phyloP scores from a whole-genome alignment of 2,329 filamentous ascomycete genomes.

The Venturia carpophila region DNA sequence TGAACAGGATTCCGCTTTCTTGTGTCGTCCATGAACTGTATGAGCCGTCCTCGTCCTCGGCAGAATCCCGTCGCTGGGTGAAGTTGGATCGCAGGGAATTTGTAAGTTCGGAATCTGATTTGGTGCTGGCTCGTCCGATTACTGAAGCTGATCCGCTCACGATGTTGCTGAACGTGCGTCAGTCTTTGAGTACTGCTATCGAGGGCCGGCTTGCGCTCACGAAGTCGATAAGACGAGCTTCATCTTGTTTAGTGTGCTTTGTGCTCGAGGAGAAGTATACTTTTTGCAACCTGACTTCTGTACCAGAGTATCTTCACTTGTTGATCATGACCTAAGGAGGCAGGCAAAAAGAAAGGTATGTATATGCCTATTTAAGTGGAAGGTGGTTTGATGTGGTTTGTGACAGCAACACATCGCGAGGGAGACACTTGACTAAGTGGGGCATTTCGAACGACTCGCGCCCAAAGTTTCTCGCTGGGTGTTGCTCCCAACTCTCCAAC shows the following conservation, averaged over 20 bases:
- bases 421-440: too few species aligned
- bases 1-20: constrained; percentile 55
- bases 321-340: neutral
- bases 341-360: neutral
- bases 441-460: too few species aligned
- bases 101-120: constrained; percentile 89
- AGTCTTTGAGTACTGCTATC: constrained; percentile 21
- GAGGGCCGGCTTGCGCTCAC: constrained; percentile 45
- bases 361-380: neutral
- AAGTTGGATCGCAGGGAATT: constrained; percentile 84
- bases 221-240: constrained; percentile 80
- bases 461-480: neutral
- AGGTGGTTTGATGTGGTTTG: neutral
- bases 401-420: neutral
- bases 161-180: constrained; percentile 55
- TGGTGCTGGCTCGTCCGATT: constrained; percentile 69
- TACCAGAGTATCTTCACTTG: neutral
- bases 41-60: neutral
- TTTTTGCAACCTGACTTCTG: neutral
- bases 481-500: neutral
- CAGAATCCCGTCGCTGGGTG: constrained; percentile 45
- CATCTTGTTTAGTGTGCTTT: constrained; percentile 43
- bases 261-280: neutral
- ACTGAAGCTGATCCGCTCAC: constrained; percentile 78
- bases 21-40: constrained; percentile 23